Evolutionary conservation across 2,329 filamentous ascomycete species (phyloP), one percentile per base, ranked within the genome.

Genomic region (Apiospora hydei): DNA sequence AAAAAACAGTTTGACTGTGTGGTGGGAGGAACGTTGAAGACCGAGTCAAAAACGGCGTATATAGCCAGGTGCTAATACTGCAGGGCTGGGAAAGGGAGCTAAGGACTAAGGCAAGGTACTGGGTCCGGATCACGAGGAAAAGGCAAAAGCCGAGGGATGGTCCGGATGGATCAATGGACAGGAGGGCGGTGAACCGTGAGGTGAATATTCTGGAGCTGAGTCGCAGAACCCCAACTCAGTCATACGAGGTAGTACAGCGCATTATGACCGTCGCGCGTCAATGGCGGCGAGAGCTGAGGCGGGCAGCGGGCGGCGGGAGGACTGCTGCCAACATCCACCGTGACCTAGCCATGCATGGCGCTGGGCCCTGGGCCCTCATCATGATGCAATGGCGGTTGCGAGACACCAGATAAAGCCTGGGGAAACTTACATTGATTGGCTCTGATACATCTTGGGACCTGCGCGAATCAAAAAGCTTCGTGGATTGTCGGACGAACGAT

Each of bases 331-430:
- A 64, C 57, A 16, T 64, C 57, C 57, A 64, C 34, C 34, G 34
- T 38, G 34, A 38, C 57, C 57, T n/a, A 38, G 16, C 51, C 30
- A 61, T 61, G 53, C 53, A 61, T 16, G 53, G 7, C 38, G 53
- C 53, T 61, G 53, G 53, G 30, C 53, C 57, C n/a, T 41, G 57
- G 41, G 57, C 57, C 34, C 57, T 41, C 30, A 64, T 41, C 30
- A 64, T 64, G 57, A 64, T 64, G 57, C 57, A 64, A 64, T 64
- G 57, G 57, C 18, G 13, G 57, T n/a, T n/a, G 57, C 41, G 57
- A 64, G 57, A 64, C 57, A 64, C 8, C 34, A 41, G 57, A 64
- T 41, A 64, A 38, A 64, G 57, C 57, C 18, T 64, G 34, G 21
- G 16, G 14, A 24, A 64, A 64, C 57, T 64, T 64, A 64, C 57